Conservation (phyloP, 2,329 filamentous ascomycete species). For the Aspergillus tamarii region DNA sequence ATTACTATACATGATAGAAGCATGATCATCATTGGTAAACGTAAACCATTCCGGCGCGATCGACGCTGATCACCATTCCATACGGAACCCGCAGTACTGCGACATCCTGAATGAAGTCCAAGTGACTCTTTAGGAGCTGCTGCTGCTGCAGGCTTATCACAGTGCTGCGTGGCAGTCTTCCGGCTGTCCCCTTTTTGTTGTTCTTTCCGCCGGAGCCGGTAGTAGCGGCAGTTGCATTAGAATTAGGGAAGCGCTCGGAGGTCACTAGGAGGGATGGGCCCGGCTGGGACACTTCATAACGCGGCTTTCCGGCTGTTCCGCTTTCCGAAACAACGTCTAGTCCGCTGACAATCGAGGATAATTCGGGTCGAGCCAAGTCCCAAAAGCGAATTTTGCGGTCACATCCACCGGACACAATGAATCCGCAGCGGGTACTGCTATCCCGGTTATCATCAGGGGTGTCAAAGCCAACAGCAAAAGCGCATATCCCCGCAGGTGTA, state of each 20-base stretch:
- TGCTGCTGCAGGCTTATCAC: conserved; percentile 89
- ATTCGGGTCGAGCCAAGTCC: conserved; percentile 79
- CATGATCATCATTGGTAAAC: conserved; percentile 61
- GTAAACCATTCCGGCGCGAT: conserved; percentile 86
- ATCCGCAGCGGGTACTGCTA: conserved; percentile 68
- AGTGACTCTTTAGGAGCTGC: conserved; percentile 78
- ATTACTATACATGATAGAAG: conserved; percentile 5
- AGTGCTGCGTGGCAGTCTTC: conserved; percentile 70
- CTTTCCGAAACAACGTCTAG: conserved; percentile 66
- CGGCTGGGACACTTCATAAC: conserved; percentile 68
- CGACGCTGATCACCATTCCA: conserved; percentile 88
- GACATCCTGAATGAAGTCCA: conserved; percentile 86
- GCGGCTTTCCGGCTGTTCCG: conserved; percentile 57
- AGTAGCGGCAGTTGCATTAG: conserved; percentile 19
- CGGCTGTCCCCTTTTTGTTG: conserved; percentile 38
- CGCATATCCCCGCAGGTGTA: conserved; percentile 62
- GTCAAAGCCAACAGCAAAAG: conserved; percentile 74
- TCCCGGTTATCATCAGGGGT: conserved; percentile 64
- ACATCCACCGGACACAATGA: conserved; percentile 82
- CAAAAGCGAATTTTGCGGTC: conserved; percentile 93
- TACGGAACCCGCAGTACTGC: conserved; percentile 87
- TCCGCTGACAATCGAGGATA: conserved; percentile 80
- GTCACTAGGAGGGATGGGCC: conserved; percentile 67
- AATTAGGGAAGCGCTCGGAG: conserved; percentile 62
- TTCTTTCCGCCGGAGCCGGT: conserved; percentile 29